Evolutionary conservation across 1,284 basidiomycete species (phyloP).

Genomic region (Laetiporus sulphureus): DNA sequence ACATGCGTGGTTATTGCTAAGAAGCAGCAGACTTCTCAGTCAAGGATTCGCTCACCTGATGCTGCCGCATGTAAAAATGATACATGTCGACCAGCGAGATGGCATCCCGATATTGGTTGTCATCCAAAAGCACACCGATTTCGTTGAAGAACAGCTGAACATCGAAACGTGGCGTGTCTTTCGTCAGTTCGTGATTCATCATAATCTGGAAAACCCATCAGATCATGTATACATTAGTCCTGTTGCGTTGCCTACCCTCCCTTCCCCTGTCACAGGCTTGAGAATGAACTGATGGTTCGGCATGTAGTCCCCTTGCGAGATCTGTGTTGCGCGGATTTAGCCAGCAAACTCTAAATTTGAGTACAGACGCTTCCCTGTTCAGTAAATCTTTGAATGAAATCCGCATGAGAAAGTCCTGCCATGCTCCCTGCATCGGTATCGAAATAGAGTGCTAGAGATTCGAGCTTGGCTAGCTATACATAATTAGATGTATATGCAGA

Average conservation of each 20-base stretch:
- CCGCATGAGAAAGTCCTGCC: conserved; percentile 58
- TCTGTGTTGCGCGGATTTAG: too few relatives aligned
- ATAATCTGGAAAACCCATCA: conserved; percentile 46
- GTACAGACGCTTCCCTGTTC: conserved; percentile 73
- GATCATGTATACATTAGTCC: not conserved
- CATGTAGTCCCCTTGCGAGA: conserved; percentile 49
- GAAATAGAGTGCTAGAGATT: conserved; percentile 91
- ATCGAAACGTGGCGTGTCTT: conserved; percentile 80
- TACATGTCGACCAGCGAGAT: conserved; percentile 96
- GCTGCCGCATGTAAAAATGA: conserved; percentile 91
- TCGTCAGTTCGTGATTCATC: conserved; percentile 76
- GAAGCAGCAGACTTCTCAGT: not conserved
- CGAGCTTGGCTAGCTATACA: conserved; percentile 73
- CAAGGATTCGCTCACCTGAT: conserved; percentile 53
- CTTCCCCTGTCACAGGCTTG: conserved; percentile 94
- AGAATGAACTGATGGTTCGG: conserved; percentile 90
- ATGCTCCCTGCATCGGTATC: conserved; percentile 90
- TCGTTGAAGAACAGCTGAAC: conserved; percentile 90
- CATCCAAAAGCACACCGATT: conserved; percentile 89
- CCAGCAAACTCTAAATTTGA: too few relatives aligned
- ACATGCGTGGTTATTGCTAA: conserved; percentile 1
- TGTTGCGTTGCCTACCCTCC: conserved; percentile 51
- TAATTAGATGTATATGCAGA: not conserved
- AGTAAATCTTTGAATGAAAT: conserved; percentile 77
- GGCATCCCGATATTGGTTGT: conserved; percentile 92